phyloP scores from a whole-genome alignment of 371 early-diverging fungal species.

The Rhizopus stolonifer region DNA sequence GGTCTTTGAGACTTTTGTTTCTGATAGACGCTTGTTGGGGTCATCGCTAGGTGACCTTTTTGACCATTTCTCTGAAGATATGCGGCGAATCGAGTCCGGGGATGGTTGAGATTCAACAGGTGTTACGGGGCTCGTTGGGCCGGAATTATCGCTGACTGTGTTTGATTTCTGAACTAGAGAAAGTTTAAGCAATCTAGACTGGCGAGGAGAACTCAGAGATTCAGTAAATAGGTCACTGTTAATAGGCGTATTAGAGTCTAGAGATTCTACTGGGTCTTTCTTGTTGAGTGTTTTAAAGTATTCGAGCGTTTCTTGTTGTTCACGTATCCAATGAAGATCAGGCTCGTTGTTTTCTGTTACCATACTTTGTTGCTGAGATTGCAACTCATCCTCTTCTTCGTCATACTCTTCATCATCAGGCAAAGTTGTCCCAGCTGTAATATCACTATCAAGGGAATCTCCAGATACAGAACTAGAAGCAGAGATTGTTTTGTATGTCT shows the following conservation, averaged over 20 bases:
- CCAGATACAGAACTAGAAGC: slow-evolving; percentile 22
- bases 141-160: background rate
- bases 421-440: slow-evolving; percentile 27
- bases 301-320: slow-evolving; percentile 26
- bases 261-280: background rate
- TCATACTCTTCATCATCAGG: slow-evolving; percentile 6
- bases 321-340: slow-evolving; percentile 21
- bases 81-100: slow-evolving; percentile 10
- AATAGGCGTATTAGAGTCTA: background rate
- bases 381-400: slow-evolving; percentile 11
- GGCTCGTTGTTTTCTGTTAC: slow-evolving; percentile 14
- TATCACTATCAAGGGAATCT: slow-evolving; percentile 30
- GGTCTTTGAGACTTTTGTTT: background rate
- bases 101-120: background rate
- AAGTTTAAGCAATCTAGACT: background rate
- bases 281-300: slow-evolving; percentile 10
- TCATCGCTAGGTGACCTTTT: slow-evolving; percentile 22
- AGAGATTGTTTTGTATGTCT: slow-evolving; percentile 2
- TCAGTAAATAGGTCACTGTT: background rate
- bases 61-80: slow-evolving; percentile 45
- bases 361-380: slow-evolving; percentile 4
- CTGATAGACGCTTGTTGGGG: background rate
- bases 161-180: background rate
- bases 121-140: background rate
- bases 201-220: background rate